These are phyloP conservation scores for Eucalyptus regnans DNA, from an alignment of 345 rosid genomes.

Conservation along the genomic window DNA sequence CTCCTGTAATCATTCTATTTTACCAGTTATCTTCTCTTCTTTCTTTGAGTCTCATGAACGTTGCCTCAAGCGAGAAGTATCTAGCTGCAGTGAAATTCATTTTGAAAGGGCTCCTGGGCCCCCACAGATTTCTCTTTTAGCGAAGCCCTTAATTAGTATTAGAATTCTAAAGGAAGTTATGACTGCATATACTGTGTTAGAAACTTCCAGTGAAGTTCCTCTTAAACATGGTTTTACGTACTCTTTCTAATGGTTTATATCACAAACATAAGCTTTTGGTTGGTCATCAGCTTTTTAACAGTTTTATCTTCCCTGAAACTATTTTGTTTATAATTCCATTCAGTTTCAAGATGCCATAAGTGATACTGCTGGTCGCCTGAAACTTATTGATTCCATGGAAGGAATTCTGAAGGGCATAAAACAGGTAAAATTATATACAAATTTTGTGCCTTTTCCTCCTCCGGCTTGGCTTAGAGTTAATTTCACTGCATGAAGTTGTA, in stretches of 20 bases:
- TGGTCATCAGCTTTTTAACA: background rate
- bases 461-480: background rate
- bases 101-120: background rate
- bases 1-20: background rate
- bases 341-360: constrained; percentile 77
- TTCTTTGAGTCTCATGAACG: background rate
- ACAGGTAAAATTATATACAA: constrained; percentile 24
- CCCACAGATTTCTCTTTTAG: background rate
- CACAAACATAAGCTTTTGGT: background rate
- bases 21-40: background rate
- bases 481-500: background rate
- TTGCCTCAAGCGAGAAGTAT: background rate
- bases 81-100: background rate
- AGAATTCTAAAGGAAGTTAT: background rate
- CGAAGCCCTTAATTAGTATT: background rate
- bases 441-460: background rate
- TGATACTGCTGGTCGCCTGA: constrained; percentile 47
- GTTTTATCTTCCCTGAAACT: background rate
- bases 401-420: constrained; percentile 74
- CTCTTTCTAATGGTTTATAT: background rate
- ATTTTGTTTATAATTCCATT: background rate
- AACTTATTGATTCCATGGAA: constrained; percentile 73
- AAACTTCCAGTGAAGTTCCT: background rate
- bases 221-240: background rate
- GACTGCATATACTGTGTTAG: background rate